Evolutionary conservation across 176 grass and related monocot genomes (phyloP), one percentile per base, ranked within the genome.

Genomic region (Zea mays): DNA sequence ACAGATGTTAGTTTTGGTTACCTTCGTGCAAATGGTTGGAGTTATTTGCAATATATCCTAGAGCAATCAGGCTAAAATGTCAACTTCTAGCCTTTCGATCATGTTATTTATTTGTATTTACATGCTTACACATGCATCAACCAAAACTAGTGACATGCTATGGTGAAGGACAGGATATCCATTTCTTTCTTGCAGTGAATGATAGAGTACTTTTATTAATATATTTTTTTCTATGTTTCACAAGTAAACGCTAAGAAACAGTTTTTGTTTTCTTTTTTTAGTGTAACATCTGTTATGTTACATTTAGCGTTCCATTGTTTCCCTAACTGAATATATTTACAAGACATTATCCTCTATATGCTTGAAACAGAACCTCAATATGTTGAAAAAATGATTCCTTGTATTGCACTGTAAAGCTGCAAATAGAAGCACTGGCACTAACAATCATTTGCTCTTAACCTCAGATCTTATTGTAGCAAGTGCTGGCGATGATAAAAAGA

Each of bases 401-500:
- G 33, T 34, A 46, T 84, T 48, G 17, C 39, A 80, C 56, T 41
- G 52, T 83, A 39, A 74, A 69, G 44, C 44, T 67, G 69, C 66
- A 43, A 75, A 33, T 71, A 65, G 2, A 55, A 63, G 42, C 68
- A 81, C 4, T 52, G 72, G 10, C 66, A 66, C 35, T 59, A 11
- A 83, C 15, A 65, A 34, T 8, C 52, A 80, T 82, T 74, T 75
- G 9, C 45, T 69, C 60, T 48, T 69, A 77, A 85, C 57, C 6
- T 92, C 89, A 98, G 92, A 98, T 86, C 74, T 92, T 43, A 91
- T 98, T 74, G 80, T 94, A 81, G 96, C 96, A 81, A 98, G 92
- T 72, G 89, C 89, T 6, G 96, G 96, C 60, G 96, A 98, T 88
- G 96, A 98, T 85, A 98, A 92, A 77, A 98, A 88, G 86, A 92